Evolutionary conservation across 2,329 filamentous ascomycete genomes (phyloP).

Genomic region (Exophiala aquamarina): DNA sequence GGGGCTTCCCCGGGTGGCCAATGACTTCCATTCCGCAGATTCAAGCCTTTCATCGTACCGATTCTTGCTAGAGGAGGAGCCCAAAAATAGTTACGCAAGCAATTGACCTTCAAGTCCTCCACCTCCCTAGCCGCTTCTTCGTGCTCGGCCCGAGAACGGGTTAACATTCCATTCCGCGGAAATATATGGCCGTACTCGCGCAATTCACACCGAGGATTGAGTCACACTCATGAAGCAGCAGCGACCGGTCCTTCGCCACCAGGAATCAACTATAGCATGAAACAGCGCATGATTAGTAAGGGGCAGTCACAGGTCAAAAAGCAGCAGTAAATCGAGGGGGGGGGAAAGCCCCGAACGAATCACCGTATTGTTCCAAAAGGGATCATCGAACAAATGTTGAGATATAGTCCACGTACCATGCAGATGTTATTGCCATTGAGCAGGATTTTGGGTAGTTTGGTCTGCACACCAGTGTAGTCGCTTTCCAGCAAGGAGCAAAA

Average conservation of each 20-base stretch:
- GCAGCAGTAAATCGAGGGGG: not conserved
- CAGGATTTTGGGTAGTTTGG: constrained; percentile 89
- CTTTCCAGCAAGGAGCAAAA: constrained; percentile 7
- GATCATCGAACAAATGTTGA: no score
- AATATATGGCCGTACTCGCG: no score
- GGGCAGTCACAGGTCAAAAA: constrained; percentile 4
- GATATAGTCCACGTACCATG: constrained; percentile 85
- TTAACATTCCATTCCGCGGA: no score
- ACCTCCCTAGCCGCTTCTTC: no score
- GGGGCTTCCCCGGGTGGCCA: no score
- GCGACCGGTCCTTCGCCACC: constrained; percentile 69
- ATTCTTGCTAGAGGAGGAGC: no score
- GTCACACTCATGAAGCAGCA: constrained; percentile 14
- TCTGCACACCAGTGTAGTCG: constrained; percentile 85
- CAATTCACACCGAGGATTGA: not conserved
- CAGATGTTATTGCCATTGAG: constrained; percentile 98
- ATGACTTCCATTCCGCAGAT: no score
- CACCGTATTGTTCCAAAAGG: no score
- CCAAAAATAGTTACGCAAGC: no score
- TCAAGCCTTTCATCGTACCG: no score
- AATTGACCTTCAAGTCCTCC: no score
- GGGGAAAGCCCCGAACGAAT: not conserved
- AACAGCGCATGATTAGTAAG: constrained; percentile 11
- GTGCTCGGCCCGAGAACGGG: no score
- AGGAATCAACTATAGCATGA: constrained; percentile 64